Evolutionary conservation across 2,329 filamentous ascomycete genomes (phyloP), one percentile per base, ranked within the genome.

Genomic region (Mycosphaerella sp.): DNA sequence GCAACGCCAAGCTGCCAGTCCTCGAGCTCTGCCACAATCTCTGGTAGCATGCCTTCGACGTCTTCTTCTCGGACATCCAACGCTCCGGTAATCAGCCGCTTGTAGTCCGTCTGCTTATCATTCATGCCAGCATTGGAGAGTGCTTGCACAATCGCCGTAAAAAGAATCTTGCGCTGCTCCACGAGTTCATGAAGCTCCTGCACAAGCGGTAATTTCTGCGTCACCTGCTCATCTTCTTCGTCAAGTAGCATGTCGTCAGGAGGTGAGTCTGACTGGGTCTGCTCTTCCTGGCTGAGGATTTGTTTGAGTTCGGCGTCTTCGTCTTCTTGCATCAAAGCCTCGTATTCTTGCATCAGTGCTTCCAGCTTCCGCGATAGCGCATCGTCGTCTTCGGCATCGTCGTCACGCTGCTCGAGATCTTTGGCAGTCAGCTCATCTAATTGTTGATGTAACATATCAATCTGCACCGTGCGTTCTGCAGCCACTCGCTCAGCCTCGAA

Each of bases 41-140:
- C 76, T 1, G 75, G 74, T 62, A 78, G 59, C 72, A 78, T 83
- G 43, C 77, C 75, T 67, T 89, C 86, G 36, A 89, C 78, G 59
- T 81, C 84, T 60, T 87, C 83, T 54, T 87, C 84, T 61, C 81
- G 78, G 12, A 83, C 78, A 26, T 84, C 84, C 29, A 90, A 74
- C 55, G 86, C 88, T 56, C 80, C 80, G 55, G 80, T 81, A 32
- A 89, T 80, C 31, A 90, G 76, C 52, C 79, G 79, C 57, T 85
- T 79, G 69, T 91, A 92, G 67, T 84, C 82, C 62, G 84, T 84
- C 60, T 87, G 86, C 67, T 84, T 83, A 46, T 66, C 85, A 36
- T 84, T 83, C 38, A 85, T 82, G 41, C 86, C 86, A 9, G 86
- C 83, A 58, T 83, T 78, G 43, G 80, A 81, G 44, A 88, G 74